Evolutionary conservation across 371 early-diverging fungal species (phyloP), one percentile per base, ranked within the genome.

Genomic region (Pancytospora philotis): DNA sequence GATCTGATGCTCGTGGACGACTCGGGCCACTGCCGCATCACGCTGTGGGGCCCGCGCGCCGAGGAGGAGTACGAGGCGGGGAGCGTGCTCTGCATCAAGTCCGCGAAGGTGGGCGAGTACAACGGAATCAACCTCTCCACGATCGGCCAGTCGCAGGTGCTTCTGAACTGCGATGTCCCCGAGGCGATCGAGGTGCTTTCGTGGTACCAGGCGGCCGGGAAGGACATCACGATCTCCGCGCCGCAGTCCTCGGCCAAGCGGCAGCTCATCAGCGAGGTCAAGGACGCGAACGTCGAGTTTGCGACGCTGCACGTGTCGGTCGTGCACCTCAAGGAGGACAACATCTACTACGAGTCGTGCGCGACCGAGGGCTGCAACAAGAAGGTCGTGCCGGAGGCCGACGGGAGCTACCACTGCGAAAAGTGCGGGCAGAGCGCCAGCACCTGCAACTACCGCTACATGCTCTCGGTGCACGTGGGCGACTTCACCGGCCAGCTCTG

Each of bases 191-290:
- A 53, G 31, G 58, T 81, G 13, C 48, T 45, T 34, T 77, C 76
- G 35, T 81, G 81, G 81, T 81, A 73, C 58, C 62, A 74, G 22
- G 34, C 36, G n/a, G 66, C 63, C n/a, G 73, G 73, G 41, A 74
- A 69, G 68, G 50, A 71, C 34, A 62, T 71, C 16, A 58, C 71
- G 32, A 50, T 71, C 28, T 57, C 50, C 32, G 38, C 60, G 2
- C 65, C 66, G 4, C 62, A 68, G 38, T 52, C 52, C 66, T 57
- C 39, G 35, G 59, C 55, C 32, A 58, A 68, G 41, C 62, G 19
- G 62, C 31, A 25, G 27, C 63, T 38, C 4, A 72, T 80, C 16
- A 35, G 39, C 16, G 77, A 80, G 27, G 63, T 77, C 2, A 78
- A 72, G 39, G 65, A 71, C 8, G 34, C 57, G 3, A 69, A 73